Evolutionary conservation across 805 yeast species (phyloP).

Genomic region (Wickerhamomyces alni): DNA sequence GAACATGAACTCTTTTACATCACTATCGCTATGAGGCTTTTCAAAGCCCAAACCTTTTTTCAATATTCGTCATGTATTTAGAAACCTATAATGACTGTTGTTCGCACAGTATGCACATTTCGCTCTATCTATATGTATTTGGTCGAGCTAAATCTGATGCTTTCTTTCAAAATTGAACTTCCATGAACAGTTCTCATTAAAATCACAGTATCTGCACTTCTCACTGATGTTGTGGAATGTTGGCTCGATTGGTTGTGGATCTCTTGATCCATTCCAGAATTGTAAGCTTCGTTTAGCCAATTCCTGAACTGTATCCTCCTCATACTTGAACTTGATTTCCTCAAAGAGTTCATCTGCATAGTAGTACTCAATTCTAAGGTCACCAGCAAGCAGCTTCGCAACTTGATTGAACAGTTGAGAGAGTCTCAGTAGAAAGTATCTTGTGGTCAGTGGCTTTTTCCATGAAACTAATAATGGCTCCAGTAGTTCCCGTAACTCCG

Average conservation of each 20-base stretch:
- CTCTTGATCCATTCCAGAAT: slow-evolving; percentile 57
- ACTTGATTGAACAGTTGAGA: slow-evolving; percentile 39
- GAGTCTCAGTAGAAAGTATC: slow-evolving; percentile 49
- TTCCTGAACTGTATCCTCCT: slow-evolving; percentile 23
- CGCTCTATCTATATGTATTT: too few species aligned
- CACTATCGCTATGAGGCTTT: too few species aligned
- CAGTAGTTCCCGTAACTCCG: not conserved
- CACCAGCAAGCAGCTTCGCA: slow-evolving; percentile 29
- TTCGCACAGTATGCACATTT: too few species aligned
- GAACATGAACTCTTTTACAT: too few species aligned
- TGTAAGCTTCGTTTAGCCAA: slow-evolving; percentile 30
- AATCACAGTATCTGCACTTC: slow-evolving; percentile 53
- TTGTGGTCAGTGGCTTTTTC: slow-evolving; percentile 49
- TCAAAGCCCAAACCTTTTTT: too few species aligned
- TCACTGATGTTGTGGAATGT: slow-evolving; percentile 27
- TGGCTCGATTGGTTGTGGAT: slow-evolving; percentile 37
- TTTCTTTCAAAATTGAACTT: slow-evolving; percentile 11
- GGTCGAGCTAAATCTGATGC: too few species aligned
- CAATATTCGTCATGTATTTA: too few species aligned
- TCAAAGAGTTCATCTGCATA: slow-evolving; percentile 37
- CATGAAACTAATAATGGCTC: slow-evolving; percentile 34
- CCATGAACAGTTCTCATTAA: slow-evolving; percentile 38
- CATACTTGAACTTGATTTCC: slow-evolving; percentile 33
- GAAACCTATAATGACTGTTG: too few species aligned
- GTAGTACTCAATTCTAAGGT: slow-evolving; percentile 47